phyloP scores from a whole-genome alignment of 1,139 yeast genomes.

The Hemisphaericaspora lyxosophila region DNA sequence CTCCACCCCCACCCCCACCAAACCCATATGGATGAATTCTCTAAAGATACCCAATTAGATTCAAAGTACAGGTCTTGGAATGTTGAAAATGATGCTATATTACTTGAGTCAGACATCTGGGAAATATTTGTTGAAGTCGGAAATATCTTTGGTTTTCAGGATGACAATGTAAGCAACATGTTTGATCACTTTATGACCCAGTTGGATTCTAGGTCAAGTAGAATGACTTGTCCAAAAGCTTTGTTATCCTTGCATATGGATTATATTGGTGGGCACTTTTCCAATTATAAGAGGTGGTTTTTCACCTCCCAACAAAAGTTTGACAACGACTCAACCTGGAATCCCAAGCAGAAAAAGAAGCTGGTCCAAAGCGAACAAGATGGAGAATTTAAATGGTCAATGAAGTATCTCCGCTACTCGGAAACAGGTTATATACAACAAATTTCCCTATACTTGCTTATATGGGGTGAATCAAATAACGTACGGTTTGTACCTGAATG shows the following conservation, averaged over 20 bases:
- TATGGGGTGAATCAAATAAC: slow-evolving; percentile 48
- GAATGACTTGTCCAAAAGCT: slow-evolving; percentile 37
- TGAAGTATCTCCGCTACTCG: slow-evolving; percentile 26
- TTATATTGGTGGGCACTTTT: slow-evolving; percentile 41
- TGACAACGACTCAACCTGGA: slow-evolving; percentile 11
- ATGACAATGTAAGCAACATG: slow-evolving; percentile 37
- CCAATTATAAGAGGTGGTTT: slow-evolving; percentile 46
- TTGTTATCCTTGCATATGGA: slow-evolving; percentile 39
- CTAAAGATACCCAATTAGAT: neutral
- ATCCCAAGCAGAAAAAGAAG: slow-evolving; percentile 6
- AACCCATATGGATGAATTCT: slow-evolving; percentile 1
- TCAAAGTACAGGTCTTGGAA: slow-evolving; percentile 36
- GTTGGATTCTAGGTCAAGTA: slow-evolving; percentile 41
- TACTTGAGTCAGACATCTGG: slow-evolving; percentile 21
- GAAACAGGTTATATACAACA: slow-evolving; percentile 28
- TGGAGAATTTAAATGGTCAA: slow-evolving; percentile 16
- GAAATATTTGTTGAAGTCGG: slow-evolving; percentile 22
- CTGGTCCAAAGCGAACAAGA: slow-evolving; percentile 15
- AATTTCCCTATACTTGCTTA: slow-evolving; percentile 33
- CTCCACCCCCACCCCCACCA: too few relatives aligned
- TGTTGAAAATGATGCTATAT: slow-evolving; percentile 29
- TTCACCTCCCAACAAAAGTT: slow-evolving; percentile 28
- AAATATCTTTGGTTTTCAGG: slow-evolving; percentile 33
- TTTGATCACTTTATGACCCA: slow-evolving; percentile 39
- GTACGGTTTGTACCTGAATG: slow-evolving; percentile 46